Evolutionary conservation across 1,284 basidiomycete species (phyloP).

Genomic region (Trametes versicolor): DNA sequence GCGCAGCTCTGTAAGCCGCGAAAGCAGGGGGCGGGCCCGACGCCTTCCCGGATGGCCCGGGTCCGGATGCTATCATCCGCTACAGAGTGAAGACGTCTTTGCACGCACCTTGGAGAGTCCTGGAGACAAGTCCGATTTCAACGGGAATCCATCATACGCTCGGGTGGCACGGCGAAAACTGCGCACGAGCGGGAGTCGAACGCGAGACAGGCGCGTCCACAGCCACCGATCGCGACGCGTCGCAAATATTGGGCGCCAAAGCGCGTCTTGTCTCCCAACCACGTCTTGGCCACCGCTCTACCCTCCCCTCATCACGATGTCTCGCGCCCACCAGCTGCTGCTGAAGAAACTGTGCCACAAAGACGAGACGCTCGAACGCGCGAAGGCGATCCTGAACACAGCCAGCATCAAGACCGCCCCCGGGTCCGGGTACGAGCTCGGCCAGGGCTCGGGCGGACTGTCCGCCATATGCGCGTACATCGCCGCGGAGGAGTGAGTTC

Average conservation of each 20-base stretch:
- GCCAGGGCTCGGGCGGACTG: slow-evolving; percentile 42
- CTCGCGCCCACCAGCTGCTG: slow-evolving; percentile 28
- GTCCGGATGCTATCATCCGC: too few relatives aligned
- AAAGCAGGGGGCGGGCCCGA: too few relatives aligned
- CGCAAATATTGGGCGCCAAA: slow-evolving; percentile 9
- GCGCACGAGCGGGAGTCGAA: not conserved
- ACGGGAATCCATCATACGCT: too few relatives aligned
- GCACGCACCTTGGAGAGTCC: too few relatives aligned
- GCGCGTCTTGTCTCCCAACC: slow-evolving; percentile 24
- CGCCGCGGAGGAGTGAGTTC: slow-evolving; percentile 46
- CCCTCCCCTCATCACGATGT: slow-evolving; percentile 25
- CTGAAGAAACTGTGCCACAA: slow-evolving; percentile 34
- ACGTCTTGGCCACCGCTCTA: not conserved
- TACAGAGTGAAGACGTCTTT: too few relatives aligned
- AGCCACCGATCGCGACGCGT: slow-evolving; percentile 8
- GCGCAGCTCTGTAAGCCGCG: too few relatives aligned
- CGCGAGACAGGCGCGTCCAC: not conserved
- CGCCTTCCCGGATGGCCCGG: too few relatives aligned
- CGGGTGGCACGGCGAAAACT: not conserved
- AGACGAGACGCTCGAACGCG: slow-evolving; percentile 38
- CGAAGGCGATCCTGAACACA: slow-evolving; percentile 39
- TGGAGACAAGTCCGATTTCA: too few relatives aligned
- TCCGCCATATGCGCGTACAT: slow-evolving; percentile 50
- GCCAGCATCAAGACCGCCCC: slow-evolving; percentile 45
- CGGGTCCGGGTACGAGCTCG: slow-evolving; percentile 48